Evolutionary conservation across 768 basidiomycete genomes (phyloP).

Genomic region (Calocybe cyanea): DNA sequence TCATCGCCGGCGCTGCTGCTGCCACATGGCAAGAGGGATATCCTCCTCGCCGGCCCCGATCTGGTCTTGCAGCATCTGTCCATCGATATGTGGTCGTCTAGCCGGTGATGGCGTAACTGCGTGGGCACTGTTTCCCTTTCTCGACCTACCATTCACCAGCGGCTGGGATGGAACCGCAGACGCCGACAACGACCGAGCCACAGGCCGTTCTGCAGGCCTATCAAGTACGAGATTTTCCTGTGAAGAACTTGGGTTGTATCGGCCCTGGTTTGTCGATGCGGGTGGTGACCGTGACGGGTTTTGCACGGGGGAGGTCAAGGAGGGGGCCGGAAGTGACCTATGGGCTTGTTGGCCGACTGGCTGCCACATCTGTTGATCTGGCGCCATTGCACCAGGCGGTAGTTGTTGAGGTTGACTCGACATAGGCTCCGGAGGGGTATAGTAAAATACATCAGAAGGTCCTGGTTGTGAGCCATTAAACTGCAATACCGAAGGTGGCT

Average conservation of each 20-base stretch:
- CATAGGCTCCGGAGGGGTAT: constrained; percentile 26
- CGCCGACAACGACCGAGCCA: constrained; percentile 70
- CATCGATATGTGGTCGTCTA: constrained; percentile 38
- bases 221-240: constrained; percentile 28
- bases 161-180: constrained; percentile 35
- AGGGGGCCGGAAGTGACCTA: constrained; percentile 24
- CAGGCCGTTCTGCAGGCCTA: constrained; percentile 30
- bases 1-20: constrained; percentile 66
- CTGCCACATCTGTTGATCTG: constrained; percentile 34
- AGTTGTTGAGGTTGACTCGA: constrained; percentile 34
- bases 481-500: constrained; percentile 18
- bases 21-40: constrained; percentile 74
- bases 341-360: constrained; percentile 23
- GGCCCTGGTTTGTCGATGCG: constrained; percentile 20
- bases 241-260: constrained; percentile 28
- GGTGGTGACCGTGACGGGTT: constrained; percentile 56
- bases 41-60: constrained; percentile 58
- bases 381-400: constrained; percentile 62
- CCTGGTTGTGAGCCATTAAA: constrained; percentile 20
- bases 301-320: constrained; percentile 25
- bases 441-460: constrained; percentile 34
- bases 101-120: constrained; percentile 40
- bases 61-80: constrained; percentile 17
- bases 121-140: constrained; percentile 67
- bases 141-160: constrained; percentile 46